These are phyloP conservation scores for Aureobasidium zeae DNA, from an alignment of 2,329 filamentous ascomycete genomes.

Conservation along the genomic window DNA sequence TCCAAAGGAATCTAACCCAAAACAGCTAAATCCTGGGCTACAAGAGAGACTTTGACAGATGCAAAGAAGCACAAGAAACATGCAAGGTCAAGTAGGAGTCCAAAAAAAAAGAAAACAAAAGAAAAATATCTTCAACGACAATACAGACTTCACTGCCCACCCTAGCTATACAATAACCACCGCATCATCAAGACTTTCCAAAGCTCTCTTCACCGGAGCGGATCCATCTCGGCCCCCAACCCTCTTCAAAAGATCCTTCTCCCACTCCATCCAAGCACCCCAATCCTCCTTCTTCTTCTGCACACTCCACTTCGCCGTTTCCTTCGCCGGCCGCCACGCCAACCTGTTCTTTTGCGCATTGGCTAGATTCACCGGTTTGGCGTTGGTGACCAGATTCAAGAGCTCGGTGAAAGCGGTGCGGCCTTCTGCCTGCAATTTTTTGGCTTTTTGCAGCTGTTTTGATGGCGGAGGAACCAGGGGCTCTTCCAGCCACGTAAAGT, in stretches of 20 bases:
- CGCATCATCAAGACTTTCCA: no score
- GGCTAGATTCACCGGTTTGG: slow-evolving; percentile 52
- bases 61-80: no score
- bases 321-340: slow-evolving; percentile 56
- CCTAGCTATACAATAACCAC: no score
- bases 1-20: no score
- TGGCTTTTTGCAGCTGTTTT: slow-evolving; percentile 31
- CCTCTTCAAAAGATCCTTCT: slow-evolving; percentile 21
- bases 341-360: slow-evolving; percentile 50
- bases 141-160: no score
- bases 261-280: slow-evolving; percentile 37
- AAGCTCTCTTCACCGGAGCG: no score
- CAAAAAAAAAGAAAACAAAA: no score
- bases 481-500: slow-evolving; percentile 54
- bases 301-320: slow-evolving; percentile 57
- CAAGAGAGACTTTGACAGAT: no score
- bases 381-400: slow-evolving; percentile 49
- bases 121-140: no score
- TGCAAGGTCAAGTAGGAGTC: no score
- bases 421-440: slow-evolving; percentile 51
- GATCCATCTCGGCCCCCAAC: no score
- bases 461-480: slow-evolving; percentile 44
- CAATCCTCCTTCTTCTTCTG: slow-evolving; percentile 58
- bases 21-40: no score
- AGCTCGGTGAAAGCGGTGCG: slow-evolving; percentile 57